Conservation (phyloP, 768 basidiomycete species). For the Nidularia pulvinata region DNA sequence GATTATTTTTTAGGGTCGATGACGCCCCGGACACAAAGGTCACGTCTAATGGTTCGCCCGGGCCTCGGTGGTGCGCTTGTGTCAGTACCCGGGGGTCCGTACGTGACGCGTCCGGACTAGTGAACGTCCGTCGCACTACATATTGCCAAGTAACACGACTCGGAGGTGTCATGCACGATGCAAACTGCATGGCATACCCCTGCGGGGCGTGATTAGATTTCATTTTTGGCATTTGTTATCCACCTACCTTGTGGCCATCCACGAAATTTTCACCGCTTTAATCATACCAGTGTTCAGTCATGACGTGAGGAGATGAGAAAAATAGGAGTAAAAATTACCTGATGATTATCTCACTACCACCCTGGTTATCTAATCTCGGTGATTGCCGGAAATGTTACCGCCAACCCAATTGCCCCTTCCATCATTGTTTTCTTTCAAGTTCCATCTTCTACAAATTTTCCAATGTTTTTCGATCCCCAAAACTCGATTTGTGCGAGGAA, state of each 20-base stretch:
- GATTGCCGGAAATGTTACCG: slow-evolving; percentile 15
- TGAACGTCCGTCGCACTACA: not conserved
- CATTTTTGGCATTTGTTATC: not conserved
- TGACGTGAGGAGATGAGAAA: slow-evolving; percentile 6
- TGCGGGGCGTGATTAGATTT: not conserved
- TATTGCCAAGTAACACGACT: no score
- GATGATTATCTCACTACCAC: not conserved
- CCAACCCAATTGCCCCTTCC: slow-evolving; percentile 7
- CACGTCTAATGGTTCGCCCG: not conserved
- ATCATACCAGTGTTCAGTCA: not conserved
- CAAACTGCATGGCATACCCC: not conserved
- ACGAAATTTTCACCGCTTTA: not conserved
- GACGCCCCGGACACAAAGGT: slow-evolving; percentile 1
- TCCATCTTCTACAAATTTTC: no score
- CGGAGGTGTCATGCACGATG: not conserved
- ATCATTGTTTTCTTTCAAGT: no score
- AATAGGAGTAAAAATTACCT: not conserved
- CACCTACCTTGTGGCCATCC: not conserved
- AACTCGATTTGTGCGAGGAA: no score
- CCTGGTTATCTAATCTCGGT: slow-evolving; percentile 20
- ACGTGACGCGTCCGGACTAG: not conserved
- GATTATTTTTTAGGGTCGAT: not conserved
- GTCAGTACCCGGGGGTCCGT: not conserved
- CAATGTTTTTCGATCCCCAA: no score
- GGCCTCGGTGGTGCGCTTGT: no score